Percentiles rank a stretch among this genome's conserved stretches.
Evolutionary conservation across 768 basidiomycete species (phyloP).

Genomic region (Calocera viscosa): DNA sequence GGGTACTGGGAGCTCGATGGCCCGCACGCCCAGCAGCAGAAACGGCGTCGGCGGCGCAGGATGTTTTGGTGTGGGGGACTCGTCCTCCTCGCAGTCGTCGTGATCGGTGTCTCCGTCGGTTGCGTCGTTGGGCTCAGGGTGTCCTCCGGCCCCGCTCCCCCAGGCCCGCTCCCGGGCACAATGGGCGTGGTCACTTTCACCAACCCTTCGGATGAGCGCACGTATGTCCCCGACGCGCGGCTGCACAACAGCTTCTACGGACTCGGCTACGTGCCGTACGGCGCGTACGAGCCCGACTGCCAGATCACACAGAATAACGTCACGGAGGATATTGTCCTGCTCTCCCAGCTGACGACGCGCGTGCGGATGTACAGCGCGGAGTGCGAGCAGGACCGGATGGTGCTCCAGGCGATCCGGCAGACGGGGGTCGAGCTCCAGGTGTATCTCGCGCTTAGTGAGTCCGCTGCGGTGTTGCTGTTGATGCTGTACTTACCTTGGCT

Average conservation of each 20-base stretch:
- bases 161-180: background rate
- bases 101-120: background rate
- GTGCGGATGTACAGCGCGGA: background rate
- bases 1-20: background rate
- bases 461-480: background rate
- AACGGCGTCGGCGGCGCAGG: background rate
- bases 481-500: background rate
- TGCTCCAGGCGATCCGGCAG: background rate
- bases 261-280: slow-evolving; percentile 9
- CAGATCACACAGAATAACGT: slow-evolving; percentile 5
- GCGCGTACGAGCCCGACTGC: slow-evolving; percentile 12
- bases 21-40: background rate
- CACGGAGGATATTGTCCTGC: slow-evolving; percentile 1
- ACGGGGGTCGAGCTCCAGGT: background rate
- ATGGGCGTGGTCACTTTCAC: background rate
- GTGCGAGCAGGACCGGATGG: slow-evolving; percentile 4
- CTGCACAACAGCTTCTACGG: background rate
- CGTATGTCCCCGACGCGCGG: background rate
- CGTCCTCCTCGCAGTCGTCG: background rate
- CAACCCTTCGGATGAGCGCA: background rate
- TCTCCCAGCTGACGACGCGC: background rate
- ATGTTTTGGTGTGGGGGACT: background rate
- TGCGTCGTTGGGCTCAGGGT: background rate
- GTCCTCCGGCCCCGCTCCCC: background rate
- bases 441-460: background rate